Evolutionary conservation across 148 eudicot genomes (phyloP).

Genomic region (Heliosperma pusillum): DNA sequence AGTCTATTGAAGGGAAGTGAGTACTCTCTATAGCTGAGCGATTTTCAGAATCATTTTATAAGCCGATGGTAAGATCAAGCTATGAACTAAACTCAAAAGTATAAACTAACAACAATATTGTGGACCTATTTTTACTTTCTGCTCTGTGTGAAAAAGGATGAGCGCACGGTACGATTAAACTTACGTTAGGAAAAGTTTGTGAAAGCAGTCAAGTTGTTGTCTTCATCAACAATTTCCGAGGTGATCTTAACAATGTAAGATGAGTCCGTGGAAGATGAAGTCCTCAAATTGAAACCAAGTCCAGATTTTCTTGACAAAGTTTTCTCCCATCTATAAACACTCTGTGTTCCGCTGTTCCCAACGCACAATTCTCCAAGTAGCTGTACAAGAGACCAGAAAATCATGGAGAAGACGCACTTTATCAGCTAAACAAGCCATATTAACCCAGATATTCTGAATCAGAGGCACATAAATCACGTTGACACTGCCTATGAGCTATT

Average conservation of each 20-base stretch:
- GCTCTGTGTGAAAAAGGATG: no score
- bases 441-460: slow-evolving; percentile 27
- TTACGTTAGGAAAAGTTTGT: slow-evolving; percentile 96
- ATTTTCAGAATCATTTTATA: no score
- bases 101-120: no score
- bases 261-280: slow-evolving; percentile 54
- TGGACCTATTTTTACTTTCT: no score
- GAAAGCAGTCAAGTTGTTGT: slow-evolving; percentile 68
- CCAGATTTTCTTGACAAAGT: slow-evolving; percentile 71
- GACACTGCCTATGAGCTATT: no score
- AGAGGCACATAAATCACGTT: no score
- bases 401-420: no score
- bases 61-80: no score
- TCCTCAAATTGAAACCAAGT: slow-evolving; percentile 67
- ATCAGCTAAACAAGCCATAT: slow-evolving; percentile 25
- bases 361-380: slow-evolving; percentile 55
- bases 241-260: slow-evolving; percentile 74
- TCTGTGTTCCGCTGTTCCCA: slow-evolving; percentile 71
- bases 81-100: no score
- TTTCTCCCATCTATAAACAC: slow-evolving; percentile 90
- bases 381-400: no score
- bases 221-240: slow-evolving; percentile 79
- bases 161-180: slow-evolving; percentile 12
- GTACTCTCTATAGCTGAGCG: no score
- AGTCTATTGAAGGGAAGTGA: no score